Conservation (phyloP, 306 rosid genomes). For the Begonia masoniana region DNA sequence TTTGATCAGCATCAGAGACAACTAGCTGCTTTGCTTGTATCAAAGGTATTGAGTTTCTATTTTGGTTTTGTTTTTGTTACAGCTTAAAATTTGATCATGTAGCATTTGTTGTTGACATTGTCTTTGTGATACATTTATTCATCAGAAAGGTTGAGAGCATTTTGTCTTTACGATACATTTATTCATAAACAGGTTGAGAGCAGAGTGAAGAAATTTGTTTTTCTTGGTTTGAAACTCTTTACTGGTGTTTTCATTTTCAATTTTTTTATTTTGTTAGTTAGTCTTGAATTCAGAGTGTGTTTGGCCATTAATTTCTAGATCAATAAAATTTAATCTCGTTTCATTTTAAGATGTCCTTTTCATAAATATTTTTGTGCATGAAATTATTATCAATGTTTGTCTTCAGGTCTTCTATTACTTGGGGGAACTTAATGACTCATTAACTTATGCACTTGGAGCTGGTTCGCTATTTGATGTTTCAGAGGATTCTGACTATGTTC, state of each 20-base stretch:
- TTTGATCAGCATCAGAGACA: slow-evolving; percentile 82
- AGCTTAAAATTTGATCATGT: no score
- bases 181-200: no score
- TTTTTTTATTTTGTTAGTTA: no score
- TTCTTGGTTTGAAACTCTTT: no score
- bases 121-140: no score
- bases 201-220: no score
- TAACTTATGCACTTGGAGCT: slow-evolving; percentile 96
- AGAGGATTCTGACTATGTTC: slow-evolving; percentile 87
- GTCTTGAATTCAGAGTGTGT: no score
- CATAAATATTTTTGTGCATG: no score
- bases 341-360: neutral
- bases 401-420: slow-evolving; percentile 83
- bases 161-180: no score
- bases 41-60: slow-evolving; percentile 46
- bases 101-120: no score
- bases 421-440: slow-evolving; percentile 88
- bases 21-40: slow-evolving; percentile 86
- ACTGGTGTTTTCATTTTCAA: no score
- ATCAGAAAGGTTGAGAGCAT: no score
- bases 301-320: neutral
- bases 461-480: slow-evolving; percentile 84
- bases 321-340: neutral
- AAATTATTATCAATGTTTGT: neutral
- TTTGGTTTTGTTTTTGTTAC: neutral